Base-by-base conservation (phyloP, 2,329 filamentous ascomycete species). In the Pleoardoris graminearum region DNA sequence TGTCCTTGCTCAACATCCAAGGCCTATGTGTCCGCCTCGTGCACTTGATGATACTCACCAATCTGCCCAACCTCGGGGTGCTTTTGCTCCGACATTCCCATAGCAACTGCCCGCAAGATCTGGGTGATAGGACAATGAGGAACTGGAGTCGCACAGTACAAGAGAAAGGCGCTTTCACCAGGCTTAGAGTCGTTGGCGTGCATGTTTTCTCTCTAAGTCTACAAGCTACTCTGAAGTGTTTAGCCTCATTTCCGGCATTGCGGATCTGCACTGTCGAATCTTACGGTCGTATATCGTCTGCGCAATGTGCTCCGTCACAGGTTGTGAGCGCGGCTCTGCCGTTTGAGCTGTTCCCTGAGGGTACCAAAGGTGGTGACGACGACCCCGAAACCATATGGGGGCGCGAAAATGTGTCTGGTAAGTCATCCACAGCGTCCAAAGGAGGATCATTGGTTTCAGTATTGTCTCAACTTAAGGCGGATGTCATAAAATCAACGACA, bases 1-100 rank as follows among this genome's bases (percentile, higher is more conserved):
- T 65, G 14, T 59, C 62, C 4, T 58, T 62, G 21, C 60, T 69
- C 22, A 59, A 57, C 17, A 50, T 68, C 3, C 54, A 43, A 4
- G 38, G 51, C 11, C 42, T 57, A 12, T 17, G 32, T 7, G 39
- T 68, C 3, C 52, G 36, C 0, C 30, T 44, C n/a, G 42, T 50
- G 2, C 39, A 67, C 48, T 55, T 68, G 4, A 55, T 59, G 19
- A 30, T 41, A 1, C 50, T 69, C 1, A 48, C 54, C 14, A 53
- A 57, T 17, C 46, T 69, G 14, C 29, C 56, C 0, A 62, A 56
- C 19, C 56, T 69, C 11, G 58, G 56, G 2, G 54, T 55, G 3
- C 53, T 69, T 4, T 29, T 56, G 2, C 46, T 69, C 1, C 53
- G 61, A 33, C 56, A 59, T 36, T 25, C 38, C 19, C 25, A 38